Percentiles rank a stretch among this genome's conserved stretches.
Evolutionary conservation across 495 filamentous ascomycete genomes (phyloP).

Genomic region (Xeromyces bisporus): DNA sequence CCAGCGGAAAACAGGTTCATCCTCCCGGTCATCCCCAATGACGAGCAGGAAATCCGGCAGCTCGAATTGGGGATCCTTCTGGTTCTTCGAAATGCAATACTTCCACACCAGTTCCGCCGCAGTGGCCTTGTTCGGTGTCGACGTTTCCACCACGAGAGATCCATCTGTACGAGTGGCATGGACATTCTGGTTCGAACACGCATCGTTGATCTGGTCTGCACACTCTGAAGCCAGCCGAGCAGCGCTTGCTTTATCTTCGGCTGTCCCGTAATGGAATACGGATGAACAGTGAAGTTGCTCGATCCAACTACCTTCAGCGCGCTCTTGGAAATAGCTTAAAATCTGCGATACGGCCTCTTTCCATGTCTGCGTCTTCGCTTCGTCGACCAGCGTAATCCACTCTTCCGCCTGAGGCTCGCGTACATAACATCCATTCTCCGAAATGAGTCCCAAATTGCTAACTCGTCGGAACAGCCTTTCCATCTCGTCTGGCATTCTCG

Average conservation of each 20-base stretch:
- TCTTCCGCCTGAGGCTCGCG: slow-evolving; percentile 45
- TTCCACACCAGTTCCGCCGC: slow-evolving; percentile 54
- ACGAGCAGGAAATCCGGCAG: slow-evolving; percentile 69
- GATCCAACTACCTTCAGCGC: slow-evolving; percentile 70
- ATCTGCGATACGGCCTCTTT: slow-evolving; percentile 61
- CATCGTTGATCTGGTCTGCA: slow-evolving; percentile 84
- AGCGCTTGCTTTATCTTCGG: slow-evolving; percentile 57
- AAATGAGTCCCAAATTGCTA: slow-evolving; percentile 65
- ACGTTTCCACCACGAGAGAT: slow-evolving; percentile 63
- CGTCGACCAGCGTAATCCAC: slow-evolving; percentile 62
- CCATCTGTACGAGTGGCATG: slow-evolving; percentile 68
- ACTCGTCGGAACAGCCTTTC: slow-evolving; percentile 68
- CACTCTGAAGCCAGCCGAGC: slow-evolving; percentile 66
- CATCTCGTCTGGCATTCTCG: slow-evolving; percentile 69
- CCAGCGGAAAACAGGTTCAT: slow-evolving; percentile 87
- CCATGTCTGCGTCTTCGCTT: slow-evolving; percentile 49
- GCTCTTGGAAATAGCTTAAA: slow-evolving; percentile 71
- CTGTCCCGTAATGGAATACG: slow-evolving; percentile 71
- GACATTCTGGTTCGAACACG: slow-evolving; percentile 63
- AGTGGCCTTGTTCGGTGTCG: slow-evolving; percentile 67
- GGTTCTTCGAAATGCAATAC: slow-evolving; percentile 25
- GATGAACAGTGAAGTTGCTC: slow-evolving; percentile 76
- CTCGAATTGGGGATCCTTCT: slow-evolving; percentile 18
- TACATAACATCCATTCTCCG: slow-evolving; percentile 84
- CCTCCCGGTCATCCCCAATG: slow-evolving; percentile 74